Evolutionary conservation across 257 asterid species (phyloP), one percentile per base, ranked within the genome.

Genomic region (Solanum chaucha): DNA sequence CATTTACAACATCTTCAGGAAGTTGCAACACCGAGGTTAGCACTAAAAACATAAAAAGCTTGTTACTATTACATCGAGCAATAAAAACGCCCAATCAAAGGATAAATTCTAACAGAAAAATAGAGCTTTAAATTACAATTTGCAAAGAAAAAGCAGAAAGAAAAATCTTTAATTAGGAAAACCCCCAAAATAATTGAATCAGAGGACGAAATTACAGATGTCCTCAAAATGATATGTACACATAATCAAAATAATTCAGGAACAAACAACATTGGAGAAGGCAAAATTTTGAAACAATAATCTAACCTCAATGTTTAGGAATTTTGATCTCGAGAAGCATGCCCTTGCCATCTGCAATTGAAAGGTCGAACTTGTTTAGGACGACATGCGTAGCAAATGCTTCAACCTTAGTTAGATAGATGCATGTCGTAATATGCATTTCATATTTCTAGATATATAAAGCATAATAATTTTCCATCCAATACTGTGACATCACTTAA

Each of bases 311-410:
- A 40, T 64, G 87, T 84, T 93, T 93, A 95, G 84, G 92, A 89
- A 94, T 91, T 95, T 74, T 90, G 89, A 87, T 97, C 98, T 83
- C 94, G 89, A 20, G 98, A 95, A 80, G 89, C 96, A 91, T 92
- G 95, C 83, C 98, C 98, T 86, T 94, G 98, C 98, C 98, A 97
- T 94, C 98, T 97, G 98, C 92, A 91, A 73, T 41, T 26, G 41
- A 86, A 86, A 32, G 88, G 73, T 40, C 11, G 86, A 58, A 24
- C 19, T 78, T 78, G 64, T 78, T 90, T 86, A 90, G 84, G 32
- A 17, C n/a, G 32, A 65, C 80, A 22, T 8, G 11, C 74, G 10
- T 11, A 36, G n/a, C 61, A 32, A 35, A 30, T 24, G 82, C 41
- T 48, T 51, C 10, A 24, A 70, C 26, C 20, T 36, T 32, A 15